Percentiles rank a stretch among this genome's conserved stretches.
Conservation (phyloP, 257 asterid species). For the Lavandula angustifolia region DNA sequence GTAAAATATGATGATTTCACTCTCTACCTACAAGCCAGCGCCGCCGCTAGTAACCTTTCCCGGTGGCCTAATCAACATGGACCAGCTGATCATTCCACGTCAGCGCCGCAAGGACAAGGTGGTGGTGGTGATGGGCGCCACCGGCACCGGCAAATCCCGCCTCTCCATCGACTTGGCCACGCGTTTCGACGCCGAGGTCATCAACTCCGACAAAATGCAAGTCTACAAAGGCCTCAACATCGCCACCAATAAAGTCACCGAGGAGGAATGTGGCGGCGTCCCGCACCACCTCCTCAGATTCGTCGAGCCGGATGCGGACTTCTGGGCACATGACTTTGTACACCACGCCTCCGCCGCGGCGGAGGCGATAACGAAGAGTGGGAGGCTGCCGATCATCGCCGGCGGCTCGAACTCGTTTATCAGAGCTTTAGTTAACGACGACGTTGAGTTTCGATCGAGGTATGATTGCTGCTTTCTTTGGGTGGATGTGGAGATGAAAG, state of each 20-base stretch:
- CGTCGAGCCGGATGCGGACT: constrained; percentile 49
- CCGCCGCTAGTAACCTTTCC: constrained; percentile 52
- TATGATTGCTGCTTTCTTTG: constrained; percentile 69
- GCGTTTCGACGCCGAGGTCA: constrained; percentile 61
- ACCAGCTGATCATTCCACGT: constrained; percentile 41
- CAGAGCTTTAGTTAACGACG: constrained; percentile 56
- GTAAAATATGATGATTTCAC: constrained; percentile 33
- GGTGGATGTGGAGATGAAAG: constrained; percentile 56
- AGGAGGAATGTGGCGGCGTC: constrained; percentile 56
- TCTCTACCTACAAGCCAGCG: constrained; percentile 50
- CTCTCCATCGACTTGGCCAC: constrained; percentile 53
- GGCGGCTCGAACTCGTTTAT: constrained; percentile 83
- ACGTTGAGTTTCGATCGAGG: constrained; percentile 43
- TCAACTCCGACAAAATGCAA: constrained; percentile 79
- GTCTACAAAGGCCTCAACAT: constrained; percentile 58
- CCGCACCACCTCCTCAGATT: constrained; percentile 74
- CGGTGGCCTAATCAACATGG: constrained; percentile 51
- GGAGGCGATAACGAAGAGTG: constrained; percentile 43
- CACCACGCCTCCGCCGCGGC: constrained; percentile 49
- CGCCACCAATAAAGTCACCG: constrained; percentile 62
- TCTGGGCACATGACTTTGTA: constrained; percentile 59
- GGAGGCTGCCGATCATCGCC: constrained; percentile 67
- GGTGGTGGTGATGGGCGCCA: constrained; percentile 65
- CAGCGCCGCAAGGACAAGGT: constrained; percentile 66
- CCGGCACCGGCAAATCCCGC: too few species aligned